Evolutionary conservation across 495 filamentous ascomycete genomes (phyloP).

Genomic region (Coniosporium apollinis): DNA sequence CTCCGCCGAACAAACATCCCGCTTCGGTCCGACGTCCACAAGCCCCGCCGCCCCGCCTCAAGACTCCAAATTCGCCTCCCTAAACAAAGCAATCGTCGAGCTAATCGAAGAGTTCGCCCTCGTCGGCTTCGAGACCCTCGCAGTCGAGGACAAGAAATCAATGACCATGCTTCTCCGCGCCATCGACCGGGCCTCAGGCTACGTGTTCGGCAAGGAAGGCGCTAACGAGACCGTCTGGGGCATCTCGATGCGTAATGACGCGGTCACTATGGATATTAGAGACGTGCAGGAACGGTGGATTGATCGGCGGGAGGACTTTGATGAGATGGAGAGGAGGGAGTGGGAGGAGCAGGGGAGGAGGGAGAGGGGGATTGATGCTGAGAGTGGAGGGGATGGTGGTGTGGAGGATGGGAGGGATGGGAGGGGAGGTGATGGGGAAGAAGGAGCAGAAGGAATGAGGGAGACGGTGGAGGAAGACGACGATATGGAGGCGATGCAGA

Average conservation of each 20-base stretch:
- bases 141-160: constrained; percentile 86
- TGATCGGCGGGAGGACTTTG: constrained; percentile 73
- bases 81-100: constrained; percentile 76
- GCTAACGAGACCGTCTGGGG: constrained; percentile 89
- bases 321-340: constrained; percentile 57
- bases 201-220: constrained; percentile 81
- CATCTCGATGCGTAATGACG: constrained; percentile 76
- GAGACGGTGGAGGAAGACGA: constrained; percentile 17
- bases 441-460: too few relatives aligned
- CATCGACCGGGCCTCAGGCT: constrained; percentile 81
- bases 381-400: constrained; percentile 16
- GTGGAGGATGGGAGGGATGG: constrained; percentile 7
- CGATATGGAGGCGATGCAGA: constrained; percentile 15
- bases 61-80: constrained; percentile 47
- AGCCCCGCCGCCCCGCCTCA: constrained; percentile 4
- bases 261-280: constrained; percentile 56
- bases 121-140: constrained; percentile 81
- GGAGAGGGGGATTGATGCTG: constrained; percentile 25
- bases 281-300: constrained; percentile 95
- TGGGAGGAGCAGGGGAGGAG: constrained; percentile 43
- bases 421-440: constrained; percentile 6
- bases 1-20: constrained; percentile 27
- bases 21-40: too few relatives aligned
- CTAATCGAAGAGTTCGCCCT: constrained; percentile 78
- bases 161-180: constrained; percentile 82